These are phyloP conservation scores for Osmanthus fragrans DNA, from an alignment of 257 asterid species.

Conservation along the genomic window DNA sequence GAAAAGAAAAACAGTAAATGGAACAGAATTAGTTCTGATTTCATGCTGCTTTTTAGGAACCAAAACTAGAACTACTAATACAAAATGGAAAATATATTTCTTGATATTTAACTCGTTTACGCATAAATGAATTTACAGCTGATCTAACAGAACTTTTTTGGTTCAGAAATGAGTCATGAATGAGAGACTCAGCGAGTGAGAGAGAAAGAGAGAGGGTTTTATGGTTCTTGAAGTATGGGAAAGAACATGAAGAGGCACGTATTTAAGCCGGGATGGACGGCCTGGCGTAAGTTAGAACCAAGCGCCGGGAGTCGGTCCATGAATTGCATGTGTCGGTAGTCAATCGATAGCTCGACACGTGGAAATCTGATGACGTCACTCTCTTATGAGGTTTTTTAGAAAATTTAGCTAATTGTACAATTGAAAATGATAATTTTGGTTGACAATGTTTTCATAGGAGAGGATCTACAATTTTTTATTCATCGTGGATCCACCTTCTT, in stretches of 20 bases:
- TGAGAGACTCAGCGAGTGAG: background rate
- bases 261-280: background rate
- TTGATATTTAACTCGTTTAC: background rate
- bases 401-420: too few relatives aligned
- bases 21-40: constrained; percentile 18
- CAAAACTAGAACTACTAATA: background rate
- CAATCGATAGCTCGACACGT: background rate
- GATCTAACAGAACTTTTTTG: background rate
- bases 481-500: too few relatives aligned
- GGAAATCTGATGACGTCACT: background rate
- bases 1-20: background rate
- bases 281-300: background rate
- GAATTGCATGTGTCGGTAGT: background rate
- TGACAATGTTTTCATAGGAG: too few relatives aligned
- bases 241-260: background rate
- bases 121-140: background rate
- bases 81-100: background rate
- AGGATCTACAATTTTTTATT: too few relatives aligned
- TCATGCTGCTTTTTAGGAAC: constrained; percentile 22
- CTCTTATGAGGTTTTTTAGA: background rate
- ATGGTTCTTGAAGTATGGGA: background rate
- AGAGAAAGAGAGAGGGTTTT: too few relatives aligned
- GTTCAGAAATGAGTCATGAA: background rate
- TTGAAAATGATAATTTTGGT: too few relatives aligned
- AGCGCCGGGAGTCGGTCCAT: background rate